Evolutionary conservation across 495 filamentous ascomycete species (phyloP), one percentile per base, ranked within the genome.

Genomic region (Bryoglossum gracile): DNA sequence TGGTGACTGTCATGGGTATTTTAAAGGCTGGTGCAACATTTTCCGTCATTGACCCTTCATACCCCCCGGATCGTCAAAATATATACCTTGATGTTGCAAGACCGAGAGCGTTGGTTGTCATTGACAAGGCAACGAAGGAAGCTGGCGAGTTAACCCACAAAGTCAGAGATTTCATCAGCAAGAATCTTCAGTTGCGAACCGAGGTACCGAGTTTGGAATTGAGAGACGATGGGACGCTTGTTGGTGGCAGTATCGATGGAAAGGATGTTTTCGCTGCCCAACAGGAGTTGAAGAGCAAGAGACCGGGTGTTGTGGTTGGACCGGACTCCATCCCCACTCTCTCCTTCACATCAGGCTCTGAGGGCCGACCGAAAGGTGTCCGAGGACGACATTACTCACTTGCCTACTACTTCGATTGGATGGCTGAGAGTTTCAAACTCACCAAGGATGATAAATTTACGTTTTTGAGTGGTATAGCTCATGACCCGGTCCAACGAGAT

Each of bases 361-460:
- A 96, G 68, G 89, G 88, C 2, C 69, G 74, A 28, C 87, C 88
- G 9, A 94, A 92, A 71, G 90, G 92, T 53, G 90, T 95, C 9
- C 76, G 77, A 38, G 91, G 92, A 1, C 79, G 91, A 14, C 92
- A 98, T 68, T 98, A 83, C 68, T 85, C 80, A 39, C 65, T 96
- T 45, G 78, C 89, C 0, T 85, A 88, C 57, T 98, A 95, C 65
- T 89, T 88, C 59, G 75, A 78, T 13, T 98, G 90, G 91, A 98
- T 98, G 92, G 76, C 84, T 1, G 70, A 91, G 59, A 77, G 70
- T 8, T 96, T 96, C 62, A 65, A 77, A 24, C 77, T 95, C 11
- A 81, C 79, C 0, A 71, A 78, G 4, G 75, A 87, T 43, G 86
- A 87, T 56, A 77, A 77, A 42, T 96, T 95, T 56, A 90, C 89